Evolutionary conservation across 768 basidiomycete genomes (phyloP).

Genomic region (Epithele typhae): DNA sequence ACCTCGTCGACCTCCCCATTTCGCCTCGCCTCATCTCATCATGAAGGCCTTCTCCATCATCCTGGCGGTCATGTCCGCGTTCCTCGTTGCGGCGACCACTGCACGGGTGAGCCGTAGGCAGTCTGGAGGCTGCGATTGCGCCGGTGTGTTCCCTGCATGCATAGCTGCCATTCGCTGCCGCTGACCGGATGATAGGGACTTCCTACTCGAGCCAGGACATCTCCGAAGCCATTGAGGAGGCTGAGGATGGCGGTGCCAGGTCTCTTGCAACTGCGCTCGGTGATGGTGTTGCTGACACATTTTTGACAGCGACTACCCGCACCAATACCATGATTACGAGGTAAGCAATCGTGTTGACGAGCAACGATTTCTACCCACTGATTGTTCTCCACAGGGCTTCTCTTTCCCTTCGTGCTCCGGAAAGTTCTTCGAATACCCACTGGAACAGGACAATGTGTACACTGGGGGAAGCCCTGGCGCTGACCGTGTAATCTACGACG

Average conservation of each 20-base stretch:
- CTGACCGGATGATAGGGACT: too few relatives aligned
- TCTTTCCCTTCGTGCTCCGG: slow-evolving; percentile 21
- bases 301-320: slow-evolving; percentile 24
- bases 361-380: background rate
- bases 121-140: slow-evolving; percentile 20
- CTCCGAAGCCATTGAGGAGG: slow-evolving; percentile 16
- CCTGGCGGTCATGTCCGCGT: slow-evolving; percentile 6
- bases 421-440: slow-evolving; percentile 21
- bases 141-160: slow-evolving; percentile 12
- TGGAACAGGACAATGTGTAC: slow-evolving; percentile 21
- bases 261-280: background rate
- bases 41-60: slow-evolving; percentile 9
- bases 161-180: too few relatives aligned
- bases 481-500: slow-evolving; percentile 25
- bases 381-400: slow-evolving; percentile 13
- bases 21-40: too few relatives aligned
- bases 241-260: slow-evolving; percentile 19
- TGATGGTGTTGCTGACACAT: background rate
- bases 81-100: slow-evolving; percentile 7
- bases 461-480: slow-evolving; percentile 26
- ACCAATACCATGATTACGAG: slow-evolving; percentile 26
- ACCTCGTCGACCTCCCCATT: too few relatives aligned
- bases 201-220: slow-evolving; percentile 18
- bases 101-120: slow-evolving; percentile 13
- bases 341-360: slow-evolving; percentile 4